phyloP scores from a whole-genome alignment of 768 basidiomycete genomes.

The Rhodotorula graminis region DNA sequence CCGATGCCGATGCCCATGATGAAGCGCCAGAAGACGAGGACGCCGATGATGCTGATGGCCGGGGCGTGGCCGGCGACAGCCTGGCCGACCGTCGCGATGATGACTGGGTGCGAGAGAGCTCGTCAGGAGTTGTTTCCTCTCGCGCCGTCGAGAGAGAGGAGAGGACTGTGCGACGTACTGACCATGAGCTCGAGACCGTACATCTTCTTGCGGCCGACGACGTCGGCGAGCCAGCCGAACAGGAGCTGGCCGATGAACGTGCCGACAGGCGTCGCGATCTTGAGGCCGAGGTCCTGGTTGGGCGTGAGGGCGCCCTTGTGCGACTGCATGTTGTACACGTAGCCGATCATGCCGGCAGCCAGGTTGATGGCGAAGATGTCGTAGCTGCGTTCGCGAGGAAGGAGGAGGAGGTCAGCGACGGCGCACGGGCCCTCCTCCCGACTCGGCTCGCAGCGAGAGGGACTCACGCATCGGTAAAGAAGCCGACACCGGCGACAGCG shows the following conservation, averaged over 20 bases:
- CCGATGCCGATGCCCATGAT: slow-evolving; percentile 63
- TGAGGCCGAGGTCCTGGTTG: slow-evolving; percentile 62
- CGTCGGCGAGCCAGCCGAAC: slow-evolving; percentile 40
- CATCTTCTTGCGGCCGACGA: slow-evolving; percentile 39
- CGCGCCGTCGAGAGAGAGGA: too few species aligned
- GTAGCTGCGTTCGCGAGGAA: slow-evolving; percentile 53
- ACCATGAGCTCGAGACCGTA: slow-evolving; percentile 75
- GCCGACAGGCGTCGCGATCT: slow-evolving; percentile 40
- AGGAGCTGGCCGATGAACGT: slow-evolving; percentile 38
- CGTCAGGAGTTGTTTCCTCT: background rate
- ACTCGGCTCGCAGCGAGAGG: slow-evolving; percentile 43
- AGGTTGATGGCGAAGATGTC: slow-evolving; percentile 90
- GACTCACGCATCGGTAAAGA: slow-evolving; percentile 70
- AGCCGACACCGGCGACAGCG: slow-evolving; percentile 69
- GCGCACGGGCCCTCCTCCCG: slow-evolving; percentile 16
- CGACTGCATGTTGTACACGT: slow-evolving; percentile 59
- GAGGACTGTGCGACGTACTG: slow-evolving; percentile 42
- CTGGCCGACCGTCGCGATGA: slow-evolving; percentile 59
- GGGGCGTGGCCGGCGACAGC: slow-evolving; percentile 54
- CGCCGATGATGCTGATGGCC: slow-evolving; percentile 61
- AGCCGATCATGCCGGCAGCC: slow-evolving; percentile 73
- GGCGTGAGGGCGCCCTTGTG: slow-evolving; percentile 51
- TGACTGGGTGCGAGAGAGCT: slow-evolving; percentile 52
- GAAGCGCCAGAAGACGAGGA: slow-evolving; percentile 57
- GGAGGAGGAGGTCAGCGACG: slow-evolving; percentile 3